Percentiles rank a stretch among this genome's conserved stretches.
Evolutionary conservation across 352 stramenopile genomes (phyloP).

Genomic region (Phytophthora uliginosa): DNA sequence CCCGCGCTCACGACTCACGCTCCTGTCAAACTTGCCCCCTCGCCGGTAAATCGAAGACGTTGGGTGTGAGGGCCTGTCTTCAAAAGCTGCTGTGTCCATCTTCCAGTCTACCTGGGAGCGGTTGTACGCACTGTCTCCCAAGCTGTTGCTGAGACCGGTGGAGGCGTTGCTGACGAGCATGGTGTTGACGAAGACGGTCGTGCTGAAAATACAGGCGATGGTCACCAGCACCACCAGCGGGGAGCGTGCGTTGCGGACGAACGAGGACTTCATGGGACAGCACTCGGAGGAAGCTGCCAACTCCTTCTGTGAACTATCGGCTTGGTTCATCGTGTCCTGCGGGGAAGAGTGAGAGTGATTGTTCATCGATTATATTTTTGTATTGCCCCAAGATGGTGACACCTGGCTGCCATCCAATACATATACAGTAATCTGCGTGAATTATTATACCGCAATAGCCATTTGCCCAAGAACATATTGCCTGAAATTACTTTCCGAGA

Average conservation of each 20-base stretch:
- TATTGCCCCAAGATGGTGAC: neutral
- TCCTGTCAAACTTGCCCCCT: conserved; percentile 23
- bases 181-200: conserved; percentile 35
- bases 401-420: no score
- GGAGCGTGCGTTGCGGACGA: neutral
- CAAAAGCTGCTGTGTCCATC: conserved; percentile 28
- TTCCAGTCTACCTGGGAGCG: conserved; percentile 23
- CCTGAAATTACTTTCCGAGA: conserved; percentile 42
- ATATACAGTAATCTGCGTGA: no score
- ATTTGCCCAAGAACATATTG: no score
- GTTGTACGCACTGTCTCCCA: conserved; percentile 18
- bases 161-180: conserved; percentile 21
- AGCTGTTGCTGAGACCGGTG: conserved; percentile 25
- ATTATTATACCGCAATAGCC: no score
- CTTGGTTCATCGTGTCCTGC: neutral
- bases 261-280: neutral
- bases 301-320: neutral
- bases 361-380: neutral
- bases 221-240: conserved; percentile 9
- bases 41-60: conserved; percentile 24
- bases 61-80: conserved; percentile 14
- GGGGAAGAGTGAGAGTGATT: neutral
- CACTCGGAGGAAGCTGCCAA: neutral
- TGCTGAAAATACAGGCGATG: conserved; percentile 7
- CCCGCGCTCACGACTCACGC: conserved; percentile 22